phyloP scores from a whole-genome alignment of 805 yeast genomes.

The Ogataea angusta region DNA sequence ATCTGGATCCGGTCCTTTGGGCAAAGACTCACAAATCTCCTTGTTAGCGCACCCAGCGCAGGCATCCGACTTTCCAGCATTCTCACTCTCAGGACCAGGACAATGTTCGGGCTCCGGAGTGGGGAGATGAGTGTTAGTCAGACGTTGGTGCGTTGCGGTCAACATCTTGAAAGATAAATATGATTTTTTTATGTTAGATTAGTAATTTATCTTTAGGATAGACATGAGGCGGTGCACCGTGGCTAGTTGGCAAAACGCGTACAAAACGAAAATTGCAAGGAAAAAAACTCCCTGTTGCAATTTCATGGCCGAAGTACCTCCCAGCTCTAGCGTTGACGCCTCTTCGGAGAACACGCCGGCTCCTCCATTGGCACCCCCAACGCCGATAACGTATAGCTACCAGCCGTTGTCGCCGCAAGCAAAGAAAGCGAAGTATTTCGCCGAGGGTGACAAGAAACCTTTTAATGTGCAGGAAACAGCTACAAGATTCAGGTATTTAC shows the following conservation, averaged over 20 bases:
- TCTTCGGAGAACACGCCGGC: conserved; percentile 14
- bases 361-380: neutral
- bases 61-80: conserved; percentile 92
- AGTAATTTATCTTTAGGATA: neutral
- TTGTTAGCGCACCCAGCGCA: conserved; percentile 95
- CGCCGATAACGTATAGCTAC: conserved; percentile 13
- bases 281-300: conserved; percentile 1
- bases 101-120: conserved; percentile 96
- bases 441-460: conserved; percentile 28
- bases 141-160: conserved; percentile 11
- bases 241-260: conserved; percentile 7
- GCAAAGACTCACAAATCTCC: conserved; percentile 79
- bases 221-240: conserved; percentile 1
- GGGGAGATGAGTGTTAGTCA: conserved; percentile 28
- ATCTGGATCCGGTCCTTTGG: conserved; percentile 96
- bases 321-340: conserved; percentile 14
- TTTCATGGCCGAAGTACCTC: conserved; percentile 3
- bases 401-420: conserved; percentile 9
- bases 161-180: conserved; percentile 7
- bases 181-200: conserved; percentile 1
- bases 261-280: conserved; percentile 1
- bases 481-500: conserved; percentile 61
- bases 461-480: conserved; percentile 60
- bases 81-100: conserved; percentile 95
- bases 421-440: conserved; percentile 29